Evolutionary conservation across 768 basidiomycete genomes (phyloP), one percentile per base, ranked within the genome.

Genomic region (Trichaptum fuscoviolaceum): DNA sequence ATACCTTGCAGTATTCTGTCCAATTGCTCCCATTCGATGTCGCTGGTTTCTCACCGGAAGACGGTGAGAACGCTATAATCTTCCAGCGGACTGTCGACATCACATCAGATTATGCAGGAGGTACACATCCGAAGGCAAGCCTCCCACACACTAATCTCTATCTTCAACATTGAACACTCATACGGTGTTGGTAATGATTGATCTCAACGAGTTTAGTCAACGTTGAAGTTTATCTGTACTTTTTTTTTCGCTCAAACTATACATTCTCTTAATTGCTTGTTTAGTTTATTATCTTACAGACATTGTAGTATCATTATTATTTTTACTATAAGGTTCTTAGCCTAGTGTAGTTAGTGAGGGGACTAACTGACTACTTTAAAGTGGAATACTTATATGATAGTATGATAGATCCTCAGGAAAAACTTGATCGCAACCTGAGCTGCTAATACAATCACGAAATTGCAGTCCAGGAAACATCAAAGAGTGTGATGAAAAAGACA

Each of bases 1-100:
- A 52, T 20, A 12, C 12, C 12, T 52, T 25, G 30, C 23, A 61
- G 59, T 61, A 61, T 24, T 34, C 24, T 61, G 59, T 61, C 25
- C 25, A 61, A 61, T 61, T 61, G 23, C 30, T 25, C 7, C 59
- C 59, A 15, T 61, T 61, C 59, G 30, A 61, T 23, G 23, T 34
- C 24, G 59, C 59, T 20, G 59, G 59, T 18, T 61, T 61, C 59
- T 25, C 30, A 34, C 24, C 59, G 30, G 59, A 61, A 61, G 42
- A 52, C 15, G 42, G 42, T 3, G 42, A 52, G 42, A 52, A 52
- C 42, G 20, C 42, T 20, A 52, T 52, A 52, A 6, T 61, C 18
- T 61, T 61, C 59, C 59, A 61, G 59, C 24, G 25, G 23, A 34
- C 15, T 17, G 59, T 61, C 24, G 25, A 61, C 15, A 61, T 61